These are phyloP conservation scores for Parascedosporium putredinis DNA, from an alignment of 2,329 filamentous ascomycete genomes.

Conservation along the genomic window DNA sequence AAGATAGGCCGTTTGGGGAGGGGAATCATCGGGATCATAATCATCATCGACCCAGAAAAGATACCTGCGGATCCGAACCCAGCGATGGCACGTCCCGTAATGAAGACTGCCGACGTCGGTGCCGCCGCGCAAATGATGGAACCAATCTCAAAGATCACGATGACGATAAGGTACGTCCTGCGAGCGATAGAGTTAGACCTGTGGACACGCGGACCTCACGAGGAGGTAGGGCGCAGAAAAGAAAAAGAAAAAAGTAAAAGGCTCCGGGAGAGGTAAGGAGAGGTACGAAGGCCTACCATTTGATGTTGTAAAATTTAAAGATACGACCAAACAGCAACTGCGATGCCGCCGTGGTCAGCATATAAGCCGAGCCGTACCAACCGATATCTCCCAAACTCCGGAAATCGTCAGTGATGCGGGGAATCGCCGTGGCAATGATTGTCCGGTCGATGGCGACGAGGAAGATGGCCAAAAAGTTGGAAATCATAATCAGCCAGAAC, in stretches of 20 bases:
- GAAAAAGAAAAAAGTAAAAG: no score
- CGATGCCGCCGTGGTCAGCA: slow-evolving; percentile 47
- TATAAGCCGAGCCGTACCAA: slow-evolving; percentile 50
- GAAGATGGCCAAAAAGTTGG: slow-evolving; percentile 44
- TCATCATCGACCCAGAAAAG: slow-evolving; percentile 45
- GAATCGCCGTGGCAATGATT: slow-evolving; percentile 42
- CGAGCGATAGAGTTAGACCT: slow-evolving; percentile 2
- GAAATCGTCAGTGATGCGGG: slow-evolving; percentile 40
- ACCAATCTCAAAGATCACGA: slow-evolving; percentile 44
- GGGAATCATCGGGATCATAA: slow-evolving; percentile 48
- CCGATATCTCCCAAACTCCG: slow-evolving; percentile 45
- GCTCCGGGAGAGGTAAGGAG: no score
- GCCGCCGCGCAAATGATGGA: slow-evolving; percentile 45
- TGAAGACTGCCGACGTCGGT: slow-evolving; percentile 41
- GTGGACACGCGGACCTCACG: slow-evolving; percentile 11
- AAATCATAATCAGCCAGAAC: slow-evolving; percentile 45
- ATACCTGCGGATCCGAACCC: slow-evolving; percentile 47
- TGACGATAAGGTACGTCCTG: slow-evolving; percentile 31
- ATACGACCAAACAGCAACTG: slow-evolving; percentile 38
- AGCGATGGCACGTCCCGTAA: slow-evolving; percentile 45
- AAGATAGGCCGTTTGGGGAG: slow-evolving; percentile 50
- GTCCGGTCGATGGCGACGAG: slow-evolving; percentile 47
- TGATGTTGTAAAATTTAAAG: slow-evolving; percentile 39
- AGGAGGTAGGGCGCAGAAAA: no score
- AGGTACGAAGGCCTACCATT: no score